Percentiles rank a stretch among this genome's conserved stretches.
Conservation (phyloP, 2,329 filamentous ascomycete genomes). For the Penicillium sp. region DNA sequence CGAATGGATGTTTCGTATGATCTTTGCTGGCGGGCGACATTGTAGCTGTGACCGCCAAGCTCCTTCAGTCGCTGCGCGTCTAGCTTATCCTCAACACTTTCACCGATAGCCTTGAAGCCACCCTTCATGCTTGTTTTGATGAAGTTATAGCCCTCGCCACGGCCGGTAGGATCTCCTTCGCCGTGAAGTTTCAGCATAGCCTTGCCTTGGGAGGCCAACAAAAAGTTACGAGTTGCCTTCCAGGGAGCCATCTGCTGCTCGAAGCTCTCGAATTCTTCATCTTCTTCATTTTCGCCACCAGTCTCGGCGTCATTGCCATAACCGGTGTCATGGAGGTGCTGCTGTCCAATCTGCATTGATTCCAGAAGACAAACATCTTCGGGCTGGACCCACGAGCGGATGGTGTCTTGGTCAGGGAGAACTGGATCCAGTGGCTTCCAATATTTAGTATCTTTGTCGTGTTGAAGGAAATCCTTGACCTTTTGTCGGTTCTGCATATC, state of each 20-base stretch:
- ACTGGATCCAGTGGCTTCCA: slow-evolving; percentile 80
- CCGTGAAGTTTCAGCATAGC: slow-evolving; percentile 96
- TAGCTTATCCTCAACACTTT: slow-evolving; percentile 82
- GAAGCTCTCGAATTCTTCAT: slow-evolving; percentile 70
- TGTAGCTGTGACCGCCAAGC: slow-evolving; percentile 88
- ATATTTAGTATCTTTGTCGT: slow-evolving; percentile 81
- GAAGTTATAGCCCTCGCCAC: slow-evolving; percentile 93
- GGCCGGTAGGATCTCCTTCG: slow-evolving; percentile 89
- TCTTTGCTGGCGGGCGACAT: slow-evolving; percentile 89
- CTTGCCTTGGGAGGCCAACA: slow-evolving; percentile 89
- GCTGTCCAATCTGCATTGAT: slow-evolving; percentile 92
- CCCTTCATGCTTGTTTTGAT: slow-evolving; percentile 99
- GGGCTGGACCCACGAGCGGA: slow-evolving; percentile 86
- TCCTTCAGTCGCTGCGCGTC: slow-evolving; percentile 70
- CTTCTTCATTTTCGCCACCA: slow-evolving; percentile 61
- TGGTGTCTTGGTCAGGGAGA: slow-evolving; percentile 70
- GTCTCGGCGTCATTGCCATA: slow-evolving; percentile 70
- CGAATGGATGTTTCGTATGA: slow-evolving; percentile 90
- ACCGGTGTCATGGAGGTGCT: slow-evolving; percentile 86
- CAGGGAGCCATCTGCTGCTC: slow-evolving; percentile 91
- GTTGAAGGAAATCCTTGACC: slow-evolving; percentile 91
- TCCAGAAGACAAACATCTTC: slow-evolving; percentile 94
- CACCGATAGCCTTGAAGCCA: slow-evolving; percentile 85
- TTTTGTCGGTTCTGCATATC: slow-evolving; percentile 96
- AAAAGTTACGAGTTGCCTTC: slow-evolving; percentile 95